Percentiles rank a stretch among this genome's conserved stretches.
These are phyloP conservation scores for Globisporangium parvum DNA, from an alignment of 352 stramenopile genomes.

Conservation along the genomic window DNA sequence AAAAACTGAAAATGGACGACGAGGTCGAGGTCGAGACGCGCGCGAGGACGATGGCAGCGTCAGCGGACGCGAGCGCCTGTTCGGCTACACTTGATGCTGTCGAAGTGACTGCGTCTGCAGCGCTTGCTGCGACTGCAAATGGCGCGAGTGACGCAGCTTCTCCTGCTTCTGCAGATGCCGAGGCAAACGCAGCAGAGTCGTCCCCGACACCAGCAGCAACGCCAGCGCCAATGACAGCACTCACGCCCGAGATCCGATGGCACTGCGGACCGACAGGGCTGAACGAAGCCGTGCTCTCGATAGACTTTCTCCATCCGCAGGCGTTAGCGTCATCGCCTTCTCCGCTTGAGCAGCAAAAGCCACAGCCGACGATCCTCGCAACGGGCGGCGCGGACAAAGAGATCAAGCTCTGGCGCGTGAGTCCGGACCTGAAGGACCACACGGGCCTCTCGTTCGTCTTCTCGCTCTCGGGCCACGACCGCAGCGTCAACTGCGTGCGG, in stretches of 20 bases:
- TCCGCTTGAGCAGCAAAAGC: not conserved
- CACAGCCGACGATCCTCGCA: slow-evolving; percentile 35
- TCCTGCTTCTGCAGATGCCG: not conserved
- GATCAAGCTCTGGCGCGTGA: slow-evolving; percentile 82
- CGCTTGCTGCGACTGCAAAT: too few relatives aligned
- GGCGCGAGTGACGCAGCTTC: not conserved
- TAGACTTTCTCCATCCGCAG: slow-evolving; percentile 58
- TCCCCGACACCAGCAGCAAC: not conserved
- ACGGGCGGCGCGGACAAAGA: slow-evolving; percentile 85
- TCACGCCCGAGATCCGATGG: slow-evolving; percentile 82
- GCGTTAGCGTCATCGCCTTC: not conserved
- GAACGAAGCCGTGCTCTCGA: slow-evolving; percentile 83
- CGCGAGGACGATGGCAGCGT: not conserved
- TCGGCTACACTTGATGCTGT: not conserved
- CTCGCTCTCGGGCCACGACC: slow-evolving; percentile 82
- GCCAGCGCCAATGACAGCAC: slow-evolving; percentile 34
- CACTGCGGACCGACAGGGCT: slow-evolving; percentile 82
- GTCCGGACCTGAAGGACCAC: slow-evolving; percentile 24
- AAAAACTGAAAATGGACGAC: not conserved
- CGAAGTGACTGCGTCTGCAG: too few relatives aligned
- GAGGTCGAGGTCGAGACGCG: too few relatives aligned
- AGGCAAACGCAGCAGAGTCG: not conserved
- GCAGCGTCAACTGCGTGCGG: slow-evolving; percentile 89
- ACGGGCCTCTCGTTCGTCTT: slow-evolving; percentile 69
- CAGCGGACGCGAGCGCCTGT: not conserved